Evolutionary conservation across 2,329 filamentous ascomycete genomes (phyloP).

Genomic region (Phoma herbarum): DNA sequence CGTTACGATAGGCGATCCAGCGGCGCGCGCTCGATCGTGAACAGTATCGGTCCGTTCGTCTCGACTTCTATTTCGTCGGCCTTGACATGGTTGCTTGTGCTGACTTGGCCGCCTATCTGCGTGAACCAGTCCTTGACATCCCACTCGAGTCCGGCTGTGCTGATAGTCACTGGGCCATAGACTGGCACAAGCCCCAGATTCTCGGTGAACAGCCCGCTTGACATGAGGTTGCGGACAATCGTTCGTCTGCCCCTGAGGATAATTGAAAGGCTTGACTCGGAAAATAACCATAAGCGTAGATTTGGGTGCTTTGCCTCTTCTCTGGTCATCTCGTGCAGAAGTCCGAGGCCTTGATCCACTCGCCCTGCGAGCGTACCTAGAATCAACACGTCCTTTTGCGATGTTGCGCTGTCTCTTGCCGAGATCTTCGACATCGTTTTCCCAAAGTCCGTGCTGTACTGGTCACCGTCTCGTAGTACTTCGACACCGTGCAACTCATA

Average conservation of each 20-base stretch:
- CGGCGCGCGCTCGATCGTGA: slow-evolving; percentile 56
- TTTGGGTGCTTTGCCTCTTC: slow-evolving; percentile 56
- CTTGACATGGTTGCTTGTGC: slow-evolving; percentile 60
- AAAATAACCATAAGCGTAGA: slow-evolving; percentile 76
- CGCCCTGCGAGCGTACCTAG: slow-evolving; percentile 87
- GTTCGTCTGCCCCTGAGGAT: slow-evolving; percentile 76
- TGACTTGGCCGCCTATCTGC: slow-evolving; percentile 58
- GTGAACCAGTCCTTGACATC: slow-evolving; percentile 84
- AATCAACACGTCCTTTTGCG: slow-evolving; percentile 71
- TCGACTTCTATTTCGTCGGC: slow-evolving; percentile 51
- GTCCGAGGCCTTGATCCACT: slow-evolving; percentile 89
- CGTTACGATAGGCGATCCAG: not conserved
- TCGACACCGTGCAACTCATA: slow-evolving; percentile 69
- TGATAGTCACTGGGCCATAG: slow-evolving; percentile 79
- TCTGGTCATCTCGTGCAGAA: slow-evolving; percentile 82
- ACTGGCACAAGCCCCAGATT: slow-evolving; percentile 89
- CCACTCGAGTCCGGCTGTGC: slow-evolving; percentile 86
- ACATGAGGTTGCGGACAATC: slow-evolving; percentile 68
- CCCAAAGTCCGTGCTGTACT: slow-evolving; percentile 89
- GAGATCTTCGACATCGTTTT: slow-evolving; percentile 74
- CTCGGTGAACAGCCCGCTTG: slow-evolving; percentile 68
- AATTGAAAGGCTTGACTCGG: slow-evolving; percentile 82
- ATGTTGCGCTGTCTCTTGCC: slow-evolving; percentile 49
- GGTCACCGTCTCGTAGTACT: slow-evolving; percentile 77
- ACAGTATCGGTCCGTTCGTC: slow-evolving; percentile 56